Percentiles rank a stretch among this genome's conserved stretches.
Evolutionary conservation across 2,329 filamentous ascomycete genomes (phyloP).

Genomic region (Colletotrichum sansevieriae): DNA sequence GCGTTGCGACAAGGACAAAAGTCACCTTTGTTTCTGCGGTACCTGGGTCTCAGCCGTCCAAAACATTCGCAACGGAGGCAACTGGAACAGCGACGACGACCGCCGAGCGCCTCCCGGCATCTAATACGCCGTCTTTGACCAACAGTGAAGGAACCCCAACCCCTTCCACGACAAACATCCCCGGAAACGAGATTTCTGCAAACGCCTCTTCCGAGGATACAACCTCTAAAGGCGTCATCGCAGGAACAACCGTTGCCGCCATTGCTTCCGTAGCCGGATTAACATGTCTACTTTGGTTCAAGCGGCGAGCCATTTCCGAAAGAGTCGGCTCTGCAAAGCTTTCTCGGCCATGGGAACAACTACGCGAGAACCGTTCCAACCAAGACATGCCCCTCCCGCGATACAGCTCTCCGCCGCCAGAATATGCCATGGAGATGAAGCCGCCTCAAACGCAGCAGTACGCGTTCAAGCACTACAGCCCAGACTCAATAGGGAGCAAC

Average conservation of each 20-base stretch:
- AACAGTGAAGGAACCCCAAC: constrained; percentile 4
- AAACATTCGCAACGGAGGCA: neutral
- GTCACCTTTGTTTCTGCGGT: neutral
- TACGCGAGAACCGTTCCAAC: constrained; percentile 3
- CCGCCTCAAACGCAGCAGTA: constrained; percentile 5
- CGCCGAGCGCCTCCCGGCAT: constrained; percentile 1
- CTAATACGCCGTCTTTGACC: constrained; percentile 5
- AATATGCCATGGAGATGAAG: constrained; percentile 21
- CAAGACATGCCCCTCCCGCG: constrained; percentile 30
- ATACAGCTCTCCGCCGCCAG: constrained; percentile 33
- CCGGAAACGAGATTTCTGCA: constrained; percentile 2
- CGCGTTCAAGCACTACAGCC: constrained; percentile 36
- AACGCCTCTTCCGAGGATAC: constrained; percentile 5
- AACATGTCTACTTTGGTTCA: constrained; percentile 33
- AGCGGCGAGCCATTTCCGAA: constrained; percentile 33
- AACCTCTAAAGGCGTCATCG: constrained; percentile 21
- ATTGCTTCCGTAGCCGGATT: constrained; percentile 30
- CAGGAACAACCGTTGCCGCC: constrained; percentile 34
- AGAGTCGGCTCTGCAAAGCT: constrained; percentile 22
- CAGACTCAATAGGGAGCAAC: constrained; percentile 27
- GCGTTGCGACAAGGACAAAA: constrained; percentile 14
- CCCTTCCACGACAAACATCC: neutral
- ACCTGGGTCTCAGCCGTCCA: neutral
- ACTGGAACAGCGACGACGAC: neutral
- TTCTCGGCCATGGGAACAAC: constrained; percentile 30